phyloP scores from a whole-genome alignment of 73 alveolate species.

The Blepharisma stoltei region DNA sequence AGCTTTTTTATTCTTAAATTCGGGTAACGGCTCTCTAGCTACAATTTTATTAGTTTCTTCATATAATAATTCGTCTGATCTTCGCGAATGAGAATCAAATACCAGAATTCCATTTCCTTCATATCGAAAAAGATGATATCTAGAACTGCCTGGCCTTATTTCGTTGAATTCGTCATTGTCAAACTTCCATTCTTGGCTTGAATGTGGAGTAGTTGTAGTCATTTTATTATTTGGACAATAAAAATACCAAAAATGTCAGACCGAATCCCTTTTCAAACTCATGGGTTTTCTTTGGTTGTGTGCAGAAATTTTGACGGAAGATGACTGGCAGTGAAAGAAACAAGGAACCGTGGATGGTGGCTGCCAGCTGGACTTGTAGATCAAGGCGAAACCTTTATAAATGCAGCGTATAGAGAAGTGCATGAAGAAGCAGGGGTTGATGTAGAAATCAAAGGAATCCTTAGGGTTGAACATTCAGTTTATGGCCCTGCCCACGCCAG shows the following conservation, averaged over 20 bases:
- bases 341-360: constrained; percentile 85
- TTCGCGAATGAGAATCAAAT: not conserved
- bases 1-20: not conserved
- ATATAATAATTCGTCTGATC: not conserved
- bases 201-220: too few relatives aligned
- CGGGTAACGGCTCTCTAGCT: not conserved
- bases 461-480: constrained; percentile 42
- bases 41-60: not conserved
- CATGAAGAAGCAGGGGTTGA: constrained; percentile 55
- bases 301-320: constrained; percentile 52
- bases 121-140: not conserved
- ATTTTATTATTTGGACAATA: not conserved
- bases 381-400: constrained; percentile 59
- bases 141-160: too few relatives aligned
- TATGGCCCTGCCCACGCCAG: constrained; percentile 20
- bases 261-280: constrained; percentile 31
- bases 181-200: too few relatives aligned
- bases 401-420: constrained; percentile 58
- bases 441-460: constrained; percentile 40
- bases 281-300: constrained; percentile 47
- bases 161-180: too few relatives aligned
- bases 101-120: not conserved
- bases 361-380: constrained; percentile 85
- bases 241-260: constrained; percentile 26
- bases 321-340: constrained; percentile 77